Evolutionary conservation across 1,284 basidiomycete species (phyloP), one percentile per base, ranked within the genome.

Genomic region (Clitocybe nebularis): DNA sequence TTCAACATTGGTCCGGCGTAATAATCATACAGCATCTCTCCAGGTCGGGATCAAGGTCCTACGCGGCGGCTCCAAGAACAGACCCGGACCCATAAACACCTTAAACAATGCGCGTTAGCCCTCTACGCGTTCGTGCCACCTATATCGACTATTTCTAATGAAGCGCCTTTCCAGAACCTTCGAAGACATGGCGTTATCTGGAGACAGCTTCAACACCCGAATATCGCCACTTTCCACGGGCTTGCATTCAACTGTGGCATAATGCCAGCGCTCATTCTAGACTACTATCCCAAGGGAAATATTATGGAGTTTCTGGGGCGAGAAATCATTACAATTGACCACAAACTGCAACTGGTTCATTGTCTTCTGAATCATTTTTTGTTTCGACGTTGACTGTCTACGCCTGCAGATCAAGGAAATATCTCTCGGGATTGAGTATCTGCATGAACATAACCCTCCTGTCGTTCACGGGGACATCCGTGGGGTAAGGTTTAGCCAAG

Each of bases 391-490:
- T 32, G n/a, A n/a, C n/a, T n/a, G n/a, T n/a, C n/a, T n/a, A n/a
- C n/a, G n/a, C 33, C 8, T 7, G 11, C 21, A 56, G 53, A 32
- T 52, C 5, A 14, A 39, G 4, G 45, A 45, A 3, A 44, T 55
- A 9, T 53, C 54, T 7, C 21, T 17, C n/a, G 54, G 47, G 13
- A 43, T 56, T 3, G 20, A 45, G 2, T 51, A 48, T 28, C 37
- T 56, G 5, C 54, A 56, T 26, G 11, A 20, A 8, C 16, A 33
- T 4, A 16, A 29, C 7, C 34, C 34, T 13, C 13, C 34, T 1
- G 30, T 57, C 5, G 32, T 54, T 11, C 57, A 59, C 39, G 56
- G 55, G 0, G 54, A 59, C 37, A 28, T 59, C 4, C 50, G 53
- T n/a, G 51, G 45, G 1, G 57, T 56, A 35, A 21, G 45, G n/a